Evolutionary conservation across 192 early-diverging fungal genomes (phyloP).

Genomic region (Chytriomyces confervae): DNA sequence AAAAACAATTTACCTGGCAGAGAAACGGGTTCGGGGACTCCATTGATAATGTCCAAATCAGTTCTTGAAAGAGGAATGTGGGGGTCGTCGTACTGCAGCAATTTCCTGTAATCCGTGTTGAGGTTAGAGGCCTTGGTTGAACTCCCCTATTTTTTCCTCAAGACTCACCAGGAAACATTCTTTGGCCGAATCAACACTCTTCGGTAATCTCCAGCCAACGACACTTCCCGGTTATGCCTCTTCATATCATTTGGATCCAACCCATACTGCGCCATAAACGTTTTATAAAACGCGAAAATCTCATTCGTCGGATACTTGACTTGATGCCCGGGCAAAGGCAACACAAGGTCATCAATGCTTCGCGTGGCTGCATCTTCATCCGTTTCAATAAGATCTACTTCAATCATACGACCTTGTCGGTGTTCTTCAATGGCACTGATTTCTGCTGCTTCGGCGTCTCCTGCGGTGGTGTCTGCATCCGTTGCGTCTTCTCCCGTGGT

Average conservation of each 20-base stretch:
- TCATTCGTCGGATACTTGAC: constrained; percentile 82
- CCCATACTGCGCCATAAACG: constrained; percentile 74
- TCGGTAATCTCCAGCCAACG: constrained; percentile 58
- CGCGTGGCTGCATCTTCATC: constrained; percentile 72
- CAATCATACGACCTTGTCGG: constrained; percentile 29
- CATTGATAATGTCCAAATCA: constrained; percentile 44
- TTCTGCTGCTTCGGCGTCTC: constrained; percentile 42
- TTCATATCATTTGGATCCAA: constrained; percentile 73
- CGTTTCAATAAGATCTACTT: constrained; percentile 59
- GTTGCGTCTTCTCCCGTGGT: constrained; percentile 8
- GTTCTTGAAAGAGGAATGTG: constrained; percentile 39
- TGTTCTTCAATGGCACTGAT: constrained; percentile 38
- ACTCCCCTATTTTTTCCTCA: too few species aligned
- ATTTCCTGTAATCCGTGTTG: constrained; percentile 28
- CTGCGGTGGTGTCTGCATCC: not conserved
- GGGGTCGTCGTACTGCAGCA: constrained; percentile 43
- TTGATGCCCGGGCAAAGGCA: constrained; percentile 85
- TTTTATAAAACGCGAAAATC: constrained; percentile 67
- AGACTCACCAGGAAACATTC: constrained; percentile 48
- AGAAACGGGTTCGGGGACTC: constrained; percentile 39
- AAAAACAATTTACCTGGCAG: constrained; percentile 32
- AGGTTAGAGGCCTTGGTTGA: too few species aligned
- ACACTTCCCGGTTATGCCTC: constrained; percentile 55
- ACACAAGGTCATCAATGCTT: constrained; percentile 86
- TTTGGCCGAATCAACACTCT: constrained; percentile 44